Percentiles rank a stretch among this genome's conserved stretches.
Evolutionary conservation across 257 asterid species (phyloP).

Genomic region (Salvia splendens): DNA sequence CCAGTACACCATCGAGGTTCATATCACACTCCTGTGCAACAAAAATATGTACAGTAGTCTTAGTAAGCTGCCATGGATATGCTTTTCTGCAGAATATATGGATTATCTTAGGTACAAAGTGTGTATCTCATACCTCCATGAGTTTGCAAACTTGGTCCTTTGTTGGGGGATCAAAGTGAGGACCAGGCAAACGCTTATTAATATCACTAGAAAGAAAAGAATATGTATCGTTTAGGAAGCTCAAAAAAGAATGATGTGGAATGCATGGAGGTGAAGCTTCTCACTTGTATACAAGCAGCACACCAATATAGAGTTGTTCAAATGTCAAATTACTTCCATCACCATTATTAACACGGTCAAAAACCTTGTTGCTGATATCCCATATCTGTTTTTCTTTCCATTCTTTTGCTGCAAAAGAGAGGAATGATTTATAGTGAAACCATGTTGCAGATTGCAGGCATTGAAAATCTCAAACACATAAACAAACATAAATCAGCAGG

Average conservation of each 20-base stretch:
- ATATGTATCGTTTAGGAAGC: not conserved
- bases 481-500: not conserved
- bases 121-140: conserved; percentile 51
- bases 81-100: too few relatives aligned
- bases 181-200: conserved; percentile 90
- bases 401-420: conserved; percentile 58
- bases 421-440: not conserved
- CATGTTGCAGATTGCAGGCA: not conserved
- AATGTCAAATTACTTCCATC: conserved; percentile 63
- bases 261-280: too few relatives aligned
- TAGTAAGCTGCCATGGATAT: not conserved
- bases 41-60: too few relatives aligned
- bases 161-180: conserved; percentile 90
- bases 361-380: conserved; percentile 60
- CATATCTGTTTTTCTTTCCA: conserved; percentile 76
- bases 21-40: conserved; percentile 67
- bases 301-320: conserved; percentile 87
- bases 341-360: conserved; percentile 60
- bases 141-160: conserved; percentile 60
- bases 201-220: conserved; percentile 58
- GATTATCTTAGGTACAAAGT: too few relatives aligned
- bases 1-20: conserved; percentile 80
- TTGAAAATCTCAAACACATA: not conserved
- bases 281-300: conserved; percentile 81
- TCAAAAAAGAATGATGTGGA: conserved; percentile 1